These are phyloP conservation scores for Aspergillus sp. DNA, from an alignment of 2,329 filamentous ascomycete species.

Conservation along the genomic window DNA sequence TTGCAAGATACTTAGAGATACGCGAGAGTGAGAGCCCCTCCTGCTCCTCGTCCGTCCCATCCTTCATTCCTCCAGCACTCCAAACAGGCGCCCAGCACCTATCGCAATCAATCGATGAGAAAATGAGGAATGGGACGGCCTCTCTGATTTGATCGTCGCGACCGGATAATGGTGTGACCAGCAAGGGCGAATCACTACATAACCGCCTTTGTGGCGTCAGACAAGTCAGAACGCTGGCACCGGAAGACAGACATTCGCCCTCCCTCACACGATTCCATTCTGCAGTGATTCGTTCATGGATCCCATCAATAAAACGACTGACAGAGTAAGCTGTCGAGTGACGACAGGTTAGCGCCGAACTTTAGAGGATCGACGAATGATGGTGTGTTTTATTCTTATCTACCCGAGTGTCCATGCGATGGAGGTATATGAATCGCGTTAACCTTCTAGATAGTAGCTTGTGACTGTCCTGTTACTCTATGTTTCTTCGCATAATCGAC, in stretches of 20 bases:
- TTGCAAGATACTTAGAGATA: neutral
- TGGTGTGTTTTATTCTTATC: slow-evolving; percentile 4
- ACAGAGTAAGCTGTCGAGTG: slow-evolving; percentile 9
- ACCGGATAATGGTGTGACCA: slow-evolving; percentile 12
- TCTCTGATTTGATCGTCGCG: slow-evolving; percentile 2
- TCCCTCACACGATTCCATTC: neutral
- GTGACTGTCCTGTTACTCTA: neutral
- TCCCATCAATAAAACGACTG: neutral
- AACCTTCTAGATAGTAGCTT: neutral
- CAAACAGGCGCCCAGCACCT: neutral
- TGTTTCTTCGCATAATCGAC: neutral
- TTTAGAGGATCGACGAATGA: slow-evolving; percentile 1
- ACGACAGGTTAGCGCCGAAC: slow-evolving; percentile 4
- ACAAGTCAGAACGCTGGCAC: slow-evolving; percentile 17
- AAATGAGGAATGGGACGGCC: neutral
- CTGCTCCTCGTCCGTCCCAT: neutral
- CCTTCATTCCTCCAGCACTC: neutral
- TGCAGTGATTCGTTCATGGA: slow-evolving; percentile 2
- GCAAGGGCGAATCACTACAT: slow-evolving; percentile 10
- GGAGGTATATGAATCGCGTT: slow-evolving; percentile 3
- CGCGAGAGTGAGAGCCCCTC: neutral
- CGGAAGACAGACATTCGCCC: neutral
- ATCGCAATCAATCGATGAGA: neutral
- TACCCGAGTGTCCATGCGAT: neutral
- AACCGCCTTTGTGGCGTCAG: slow-evolving; percentile 16